Evolutionary conservation across 495 filamentous ascomycete species (phyloP).

Genomic region (Staphylotrichum tortipilum): DNA sequence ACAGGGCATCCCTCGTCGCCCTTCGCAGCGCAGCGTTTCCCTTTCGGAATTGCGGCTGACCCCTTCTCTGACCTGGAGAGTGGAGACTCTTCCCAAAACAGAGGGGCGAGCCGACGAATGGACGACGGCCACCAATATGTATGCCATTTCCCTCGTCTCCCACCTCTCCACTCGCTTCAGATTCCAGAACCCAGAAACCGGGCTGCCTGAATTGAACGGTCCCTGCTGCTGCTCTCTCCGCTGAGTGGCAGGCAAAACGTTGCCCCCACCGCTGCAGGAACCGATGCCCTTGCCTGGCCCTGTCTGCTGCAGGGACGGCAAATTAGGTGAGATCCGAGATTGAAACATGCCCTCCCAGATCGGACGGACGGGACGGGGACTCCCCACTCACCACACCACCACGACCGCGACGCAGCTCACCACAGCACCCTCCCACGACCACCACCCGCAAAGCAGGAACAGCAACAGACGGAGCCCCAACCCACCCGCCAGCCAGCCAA

Average conservation of each 20-base stretch:
- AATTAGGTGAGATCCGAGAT: neutral
- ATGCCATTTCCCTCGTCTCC: neutral
- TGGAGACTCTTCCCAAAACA: neutral
- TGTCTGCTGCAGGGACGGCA: neutral
- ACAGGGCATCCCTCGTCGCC: constrained; percentile 1
- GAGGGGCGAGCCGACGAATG: neutral
- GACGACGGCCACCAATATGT: neutral
- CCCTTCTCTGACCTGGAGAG: too few relatives aligned
- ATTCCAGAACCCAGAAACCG: neutral
- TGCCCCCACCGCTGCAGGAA: too few relatives aligned
- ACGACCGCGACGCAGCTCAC: too few relatives aligned
- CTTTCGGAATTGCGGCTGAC: constrained; percentile 9
- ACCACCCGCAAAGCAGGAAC: too few relatives aligned
- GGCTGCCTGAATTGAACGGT: neutral
- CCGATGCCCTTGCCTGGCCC: too few relatives aligned
- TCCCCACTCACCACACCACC: too few relatives aligned
- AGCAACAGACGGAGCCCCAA: too few relatives aligned
- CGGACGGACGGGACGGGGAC: neutral
- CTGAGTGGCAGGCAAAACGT: too few relatives aligned
- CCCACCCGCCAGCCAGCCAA: too few relatives aligned
- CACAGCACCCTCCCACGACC: too few relatives aligned
- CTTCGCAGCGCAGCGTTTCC: too few relatives aligned
- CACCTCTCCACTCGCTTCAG: neutral
- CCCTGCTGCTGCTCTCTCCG: too few relatives aligned
- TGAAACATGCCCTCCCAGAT: neutral